Evolutionary conservation across 306 rosid species (phyloP), one percentile per base, ranked within the genome.

Genomic region (Hippophae rhamnoides): DNA sequence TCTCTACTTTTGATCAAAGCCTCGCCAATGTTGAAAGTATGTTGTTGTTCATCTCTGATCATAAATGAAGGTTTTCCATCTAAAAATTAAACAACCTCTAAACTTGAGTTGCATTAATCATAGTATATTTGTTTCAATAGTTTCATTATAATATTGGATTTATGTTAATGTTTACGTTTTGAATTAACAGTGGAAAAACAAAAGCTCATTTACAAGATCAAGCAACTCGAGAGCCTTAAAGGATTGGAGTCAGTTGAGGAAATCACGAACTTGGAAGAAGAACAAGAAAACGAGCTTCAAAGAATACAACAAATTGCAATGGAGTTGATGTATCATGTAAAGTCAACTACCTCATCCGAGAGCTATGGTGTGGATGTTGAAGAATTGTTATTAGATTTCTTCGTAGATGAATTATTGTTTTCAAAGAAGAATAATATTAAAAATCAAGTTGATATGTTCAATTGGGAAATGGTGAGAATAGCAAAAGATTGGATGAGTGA

Each of bases 11-110:
- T 53, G 74, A 73, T 41, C 77, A 81, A 74, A 76, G 72, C 70
- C 70, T 76, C 68, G 82, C 72, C 62, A 65, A 70, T 64, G 65
- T 77, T 54, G 60, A 83, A 68, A 80, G 89, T 82, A 76, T 38
- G 86, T 64, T 69, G 57, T 52, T 26, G 13, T 13, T 54, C 54
- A 58, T 48, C 64, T 31, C 38, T 31, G 2, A 4, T 2, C 38
- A 31, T 31, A 31, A 31, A 31, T 31, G 1, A 31, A 31, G 38
- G 38, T 31, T 31, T 31, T 31, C 38, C 38, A 31, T 1, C 38
- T 2, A 31, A 31, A 31, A 31, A 31, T n/a, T n/a, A n/a, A 31
- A 31, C 3, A 31, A 31, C 38, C 38, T 31, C 38, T 31, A 31
- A 31, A 31, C 14, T 43, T 23, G 56, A 58, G 23, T 18, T 0